Conservation (phyloP, 805 yeast species). For the Candida methanosorbosa region DNA sequence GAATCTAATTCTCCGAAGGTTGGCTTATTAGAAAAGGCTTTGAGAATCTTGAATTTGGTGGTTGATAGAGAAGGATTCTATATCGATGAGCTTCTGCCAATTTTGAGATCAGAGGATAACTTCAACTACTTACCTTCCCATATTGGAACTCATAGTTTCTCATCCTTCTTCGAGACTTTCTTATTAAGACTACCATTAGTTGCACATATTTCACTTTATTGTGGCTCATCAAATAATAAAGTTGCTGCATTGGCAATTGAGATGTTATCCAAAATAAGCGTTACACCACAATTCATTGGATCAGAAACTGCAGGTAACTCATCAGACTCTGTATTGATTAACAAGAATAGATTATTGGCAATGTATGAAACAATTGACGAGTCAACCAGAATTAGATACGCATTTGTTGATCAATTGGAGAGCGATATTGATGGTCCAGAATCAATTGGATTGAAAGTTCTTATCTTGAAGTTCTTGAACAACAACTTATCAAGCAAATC, state of each 20-base stretch:
- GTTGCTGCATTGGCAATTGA: constrained; percentile 47
- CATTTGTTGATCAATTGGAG: constrained; percentile 63
- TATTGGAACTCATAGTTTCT: constrained; percentile 51
- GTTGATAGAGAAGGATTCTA: constrained; percentile 52
- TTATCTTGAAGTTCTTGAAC: constrained; percentile 50
- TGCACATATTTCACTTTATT: constrained; percentile 67
- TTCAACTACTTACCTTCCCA: constrained; percentile 29
- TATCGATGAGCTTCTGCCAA: constrained; percentile 44
- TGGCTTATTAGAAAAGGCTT: constrained; percentile 28
- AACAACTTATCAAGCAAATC: constrained; percentile 35
- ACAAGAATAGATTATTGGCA: constrained; percentile 56
- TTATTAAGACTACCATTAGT: constrained; percentile 62
- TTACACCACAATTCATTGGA: constrained; percentile 31
- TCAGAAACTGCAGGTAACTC: constrained; percentile 15
- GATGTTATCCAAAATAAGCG: constrained; percentile 42
- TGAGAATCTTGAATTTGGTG: constrained; percentile 35
- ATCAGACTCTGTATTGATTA: constrained; percentile 21
- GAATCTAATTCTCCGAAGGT: constrained; percentile 24
- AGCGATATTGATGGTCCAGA: constrained; percentile 29
- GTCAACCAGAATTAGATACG: constrained; percentile 60
- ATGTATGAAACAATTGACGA: constrained; percentile 73
- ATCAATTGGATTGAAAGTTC: constrained; percentile 41
- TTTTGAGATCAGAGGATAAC: constrained; percentile 34
- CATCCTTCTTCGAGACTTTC: constrained; percentile 64
- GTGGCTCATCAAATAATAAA: constrained; percentile 43